Conservation (phyloP, 2,329 filamentous ascomycete species). For the Exserohilum turcica region DNA sequence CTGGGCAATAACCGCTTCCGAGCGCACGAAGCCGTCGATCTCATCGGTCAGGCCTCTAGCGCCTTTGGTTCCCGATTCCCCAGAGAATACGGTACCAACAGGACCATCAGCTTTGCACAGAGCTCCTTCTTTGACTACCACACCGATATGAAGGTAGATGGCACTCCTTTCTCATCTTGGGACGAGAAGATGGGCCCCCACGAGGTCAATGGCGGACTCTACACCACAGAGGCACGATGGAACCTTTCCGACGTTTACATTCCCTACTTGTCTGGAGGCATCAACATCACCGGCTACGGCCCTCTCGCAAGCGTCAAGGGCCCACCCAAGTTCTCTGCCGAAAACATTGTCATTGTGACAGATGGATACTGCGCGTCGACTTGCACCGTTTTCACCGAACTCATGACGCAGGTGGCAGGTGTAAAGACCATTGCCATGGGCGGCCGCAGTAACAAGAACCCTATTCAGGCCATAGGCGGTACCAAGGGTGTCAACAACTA, state of each 20-base stretch:
- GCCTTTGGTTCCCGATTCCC: constrained; percentile 39
- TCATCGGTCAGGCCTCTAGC: constrained; percentile 52
- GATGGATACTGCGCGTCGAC: constrained; percentile 65
- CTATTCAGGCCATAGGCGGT: constrained; percentile 61
- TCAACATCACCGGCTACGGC: constrained; percentile 45
- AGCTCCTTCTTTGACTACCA: constrained; percentile 55
- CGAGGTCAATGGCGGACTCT: constrained; percentile 49
- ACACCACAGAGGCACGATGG: constrained; percentile 41
- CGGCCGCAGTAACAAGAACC: constrained; percentile 52
- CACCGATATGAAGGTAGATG: constrained; percentile 55
- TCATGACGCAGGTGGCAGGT: constrained; percentile 58
- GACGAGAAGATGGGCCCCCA: constrained; percentile 49
- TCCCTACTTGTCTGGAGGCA: constrained; percentile 39
- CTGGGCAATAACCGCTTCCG: constrained; percentile 60
- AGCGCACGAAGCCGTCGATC: constrained; percentile 53
- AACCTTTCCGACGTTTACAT: constrained; percentile 45
- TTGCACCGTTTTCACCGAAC: constrained; percentile 62
- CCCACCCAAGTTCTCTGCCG: constrained; percentile 58
- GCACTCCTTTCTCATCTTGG: constrained; percentile 56
- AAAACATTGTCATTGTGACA: constrained; percentile 59
- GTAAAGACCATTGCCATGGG: constrained; percentile 62
- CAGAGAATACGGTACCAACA: constrained; percentile 36
- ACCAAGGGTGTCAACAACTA: constrained; percentile 56
- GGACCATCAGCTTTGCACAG: constrained; percentile 49
- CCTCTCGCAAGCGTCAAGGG: constrained; percentile 51